phyloP scores from a whole-genome alignment of 2,329 filamentous ascomycete species.

The Fusarium goolgardi region DNA sequence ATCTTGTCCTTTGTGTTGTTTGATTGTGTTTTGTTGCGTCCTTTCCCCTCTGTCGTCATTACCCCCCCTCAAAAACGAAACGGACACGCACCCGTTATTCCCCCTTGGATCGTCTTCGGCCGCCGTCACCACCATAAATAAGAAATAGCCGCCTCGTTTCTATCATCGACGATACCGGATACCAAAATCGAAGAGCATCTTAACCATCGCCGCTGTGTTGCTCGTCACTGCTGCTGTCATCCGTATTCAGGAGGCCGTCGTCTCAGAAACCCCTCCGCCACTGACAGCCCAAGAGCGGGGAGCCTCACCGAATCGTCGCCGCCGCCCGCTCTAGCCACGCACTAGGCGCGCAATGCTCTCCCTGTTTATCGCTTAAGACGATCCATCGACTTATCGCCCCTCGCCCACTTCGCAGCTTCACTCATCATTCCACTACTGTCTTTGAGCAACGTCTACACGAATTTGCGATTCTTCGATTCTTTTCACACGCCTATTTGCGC shows the following conservation, averaged over 20 bases:
- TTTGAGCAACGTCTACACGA: constrained; percentile 17
- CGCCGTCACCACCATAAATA: constrained; percentile 33
- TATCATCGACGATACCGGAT: constrained; percentile 28
- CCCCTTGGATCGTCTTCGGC: constrained; percentile 24
- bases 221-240: constrained; percentile 23
- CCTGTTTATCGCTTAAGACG: constrained; percentile 33
- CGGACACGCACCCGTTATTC: constrained; percentile 42
- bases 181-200: constrained; percentile 15
- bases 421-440: constrained; percentile 24
- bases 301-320: constrained; percentile 48
- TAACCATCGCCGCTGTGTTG: constrained; percentile 5
- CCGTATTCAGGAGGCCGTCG: constrained; percentile 34
- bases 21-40: constrained; percentile 42
- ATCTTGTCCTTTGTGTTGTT: constrained; percentile 24
- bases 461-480: constrained; percentile 28
- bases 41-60: constrained; percentile 57
- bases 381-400: constrained; percentile 30
- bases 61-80: constrained; percentile 45
- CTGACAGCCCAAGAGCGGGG: constrained; percentile 47
- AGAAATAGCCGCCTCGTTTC: constrained; percentile 23
- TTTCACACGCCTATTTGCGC: constrained; percentile 36
- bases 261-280: constrained; percentile 45
- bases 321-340: constrained; percentile 42
- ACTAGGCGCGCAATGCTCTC: constrained; percentile 45
- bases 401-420: constrained; percentile 29